phyloP scores from a whole-genome alignment of 306 rosid genomes.

The Calophaca sinica region DNA sequence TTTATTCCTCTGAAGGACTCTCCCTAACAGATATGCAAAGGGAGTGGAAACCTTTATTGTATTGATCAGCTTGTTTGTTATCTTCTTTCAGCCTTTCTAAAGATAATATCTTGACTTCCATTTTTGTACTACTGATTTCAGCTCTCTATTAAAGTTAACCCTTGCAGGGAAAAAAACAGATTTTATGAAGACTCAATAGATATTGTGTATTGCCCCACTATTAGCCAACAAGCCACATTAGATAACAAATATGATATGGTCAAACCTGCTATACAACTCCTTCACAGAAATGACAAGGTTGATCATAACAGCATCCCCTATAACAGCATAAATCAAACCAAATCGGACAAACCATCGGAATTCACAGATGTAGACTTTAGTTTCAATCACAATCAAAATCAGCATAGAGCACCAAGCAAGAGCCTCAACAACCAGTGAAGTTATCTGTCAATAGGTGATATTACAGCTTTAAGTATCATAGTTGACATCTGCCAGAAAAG shows the following conservation, averaged over 20 bases:
- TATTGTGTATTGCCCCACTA: slow-evolving; percentile 1
- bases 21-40: slow-evolving; percentile 19
- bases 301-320: slow-evolving; percentile 85
- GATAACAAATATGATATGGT: slow-evolving; percentile 33
- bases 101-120: background rate
- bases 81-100: slow-evolving; percentile 13
- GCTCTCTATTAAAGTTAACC: slow-evolving; percentile 16
- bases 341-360: slow-evolving; percentile 90
- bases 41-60: background rate
- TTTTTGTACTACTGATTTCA: slow-evolving; percentile 2
- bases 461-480: slow-evolving; percentile 43
- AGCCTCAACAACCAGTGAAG: slow-evolving; percentile 67
- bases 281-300: slow-evolving; percentile 71
- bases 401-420: slow-evolving; percentile 85
- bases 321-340: slow-evolving; percentile 72
- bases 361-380: slow-evolving; percentile 77
- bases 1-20: background rate
- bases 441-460: slow-evolving; percentile 61
- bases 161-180: background rate
- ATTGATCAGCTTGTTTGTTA: slow-evolving; percentile 28
- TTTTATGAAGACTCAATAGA: background rate
- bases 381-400: slow-evolving; percentile 77
- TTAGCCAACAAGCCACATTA: slow-evolving; percentile 36
- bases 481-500: slow-evolving; percentile 25
- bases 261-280: slow-evolving; percentile 79